Evolutionary conservation across 2,329 filamentous ascomycete genomes (phyloP).

Genomic region (Trichoderma sp.): DNA sequence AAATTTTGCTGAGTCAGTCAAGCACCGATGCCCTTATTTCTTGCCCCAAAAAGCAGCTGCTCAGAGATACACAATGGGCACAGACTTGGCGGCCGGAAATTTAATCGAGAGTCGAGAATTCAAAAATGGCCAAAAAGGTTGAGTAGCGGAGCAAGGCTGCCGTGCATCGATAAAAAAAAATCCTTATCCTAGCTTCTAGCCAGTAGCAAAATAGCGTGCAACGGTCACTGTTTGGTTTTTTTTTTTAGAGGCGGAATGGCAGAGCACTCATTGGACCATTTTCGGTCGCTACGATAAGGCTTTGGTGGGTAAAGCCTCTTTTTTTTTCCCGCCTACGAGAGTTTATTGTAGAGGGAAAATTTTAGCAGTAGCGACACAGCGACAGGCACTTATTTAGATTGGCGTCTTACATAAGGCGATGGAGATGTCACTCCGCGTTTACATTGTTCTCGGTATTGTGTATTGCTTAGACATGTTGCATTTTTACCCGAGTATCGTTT

Average conservation of each 20-base stretch:
- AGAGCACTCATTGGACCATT: conserved; percentile 18
- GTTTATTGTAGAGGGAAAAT: neutral
- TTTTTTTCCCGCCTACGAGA: neutral
- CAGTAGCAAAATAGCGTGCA: conserved; percentile 2
- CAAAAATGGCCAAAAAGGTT: conserved; percentile 29
- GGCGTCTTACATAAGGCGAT: conserved; percentile 10
- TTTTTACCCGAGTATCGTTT: neutral
- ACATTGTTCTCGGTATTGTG: neutral
- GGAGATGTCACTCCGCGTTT: neutral
- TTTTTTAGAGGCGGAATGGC: conserved; percentile 19
- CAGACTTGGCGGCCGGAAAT: conserved; percentile 29
- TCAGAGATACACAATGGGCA: conserved; percentile 47
- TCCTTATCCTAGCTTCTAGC: conserved; percentile 24
- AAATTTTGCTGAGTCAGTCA: conserved; percentile 51
- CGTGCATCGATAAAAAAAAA: conserved; percentile 26
- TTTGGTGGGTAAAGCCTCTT: conserved; percentile 20
- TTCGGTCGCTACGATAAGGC: conserved; percentile 17
- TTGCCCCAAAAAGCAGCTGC: conserved; percentile 45
- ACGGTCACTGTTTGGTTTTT: neutral
- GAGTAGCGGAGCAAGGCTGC: conserved; percentile 21
- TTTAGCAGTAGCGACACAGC: neutral
- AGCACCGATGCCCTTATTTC: conserved; percentile 46
- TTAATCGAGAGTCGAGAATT: conserved; percentile 29
- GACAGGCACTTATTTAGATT: neutral
- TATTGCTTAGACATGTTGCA: no score